A percentile compares a stretch with the other conserved stretches of the same genome.
Evolutionary conservation across 2,329 filamentous ascomycete genomes (phyloP).

Genomic region (Xylaria hypoxylon): DNA sequence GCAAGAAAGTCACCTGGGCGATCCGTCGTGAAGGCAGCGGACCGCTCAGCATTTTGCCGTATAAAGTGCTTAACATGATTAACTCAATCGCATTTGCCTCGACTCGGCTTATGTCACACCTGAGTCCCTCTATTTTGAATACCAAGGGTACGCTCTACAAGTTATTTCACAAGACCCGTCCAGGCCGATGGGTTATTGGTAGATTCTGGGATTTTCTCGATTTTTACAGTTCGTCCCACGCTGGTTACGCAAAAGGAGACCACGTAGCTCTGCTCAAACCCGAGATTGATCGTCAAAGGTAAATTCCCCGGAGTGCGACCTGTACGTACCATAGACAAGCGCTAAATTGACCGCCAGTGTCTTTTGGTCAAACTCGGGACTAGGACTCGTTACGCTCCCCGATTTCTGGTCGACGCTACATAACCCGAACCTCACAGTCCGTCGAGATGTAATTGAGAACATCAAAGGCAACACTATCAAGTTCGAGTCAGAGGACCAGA

Average conservation of each 20-base stretch:
- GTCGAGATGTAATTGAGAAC: conserved; percentile 35
- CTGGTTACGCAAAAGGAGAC: conserved; percentile 42
- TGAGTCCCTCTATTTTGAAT: conserved; percentile 44
- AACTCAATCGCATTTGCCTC: conserved; percentile 44
- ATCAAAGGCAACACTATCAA: conserved; percentile 38
- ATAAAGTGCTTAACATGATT: conserved; percentile 39
- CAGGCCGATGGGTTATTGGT: conserved; percentile 40
- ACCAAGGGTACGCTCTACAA: conserved; percentile 38
- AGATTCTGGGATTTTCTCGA: conserved; percentile 44
- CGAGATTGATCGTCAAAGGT: conserved; percentile 46
- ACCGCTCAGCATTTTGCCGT: conserved; percentile 41
- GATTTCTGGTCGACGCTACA: conserved; percentile 46
- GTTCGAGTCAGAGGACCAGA: conserved; percentile 34
- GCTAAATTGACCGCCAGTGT: conserved; percentile 37
- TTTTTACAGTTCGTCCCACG: conserved; percentile 38
- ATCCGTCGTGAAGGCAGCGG: conserved; percentile 45
- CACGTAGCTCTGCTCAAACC: conserved; percentile 42
- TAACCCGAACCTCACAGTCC: conserved; percentile 38
- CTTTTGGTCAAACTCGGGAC: conserved; percentile 44
- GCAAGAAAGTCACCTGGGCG: conserved; percentile 46
- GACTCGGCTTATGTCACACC: conserved; percentile 43
- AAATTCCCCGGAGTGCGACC: background rate
- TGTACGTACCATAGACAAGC: background rate
- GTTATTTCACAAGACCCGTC: conserved; percentile 36
- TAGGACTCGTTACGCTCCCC: conserved; percentile 42